Evolutionary conservation across 352 stramenopile species (phyloP), one percentile per base, ranked within the genome.

Genomic region (Phytopythium ostracodes): DNA sequence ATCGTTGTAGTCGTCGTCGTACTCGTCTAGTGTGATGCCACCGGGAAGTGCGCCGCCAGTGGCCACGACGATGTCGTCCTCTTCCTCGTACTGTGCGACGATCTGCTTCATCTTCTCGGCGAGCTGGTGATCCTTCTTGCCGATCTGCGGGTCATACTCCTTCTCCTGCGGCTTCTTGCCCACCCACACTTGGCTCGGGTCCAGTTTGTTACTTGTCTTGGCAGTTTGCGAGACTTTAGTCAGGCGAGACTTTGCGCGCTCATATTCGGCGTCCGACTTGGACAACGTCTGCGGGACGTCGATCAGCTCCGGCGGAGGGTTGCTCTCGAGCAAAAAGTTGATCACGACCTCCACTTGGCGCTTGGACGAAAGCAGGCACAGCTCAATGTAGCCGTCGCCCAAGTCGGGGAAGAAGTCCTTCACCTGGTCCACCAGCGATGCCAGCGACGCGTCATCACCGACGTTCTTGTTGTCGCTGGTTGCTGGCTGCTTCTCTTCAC

Each of bases 1-100:
- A 60, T 94, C 86, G 60, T 91, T 92, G 71, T 92, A 94, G 59
- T 94, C 86, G 64, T 93, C 86, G 57, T 94, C 76, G 56, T 88
- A 90, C 64, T 90, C 81, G 49, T 88, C 75, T 14, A 81, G 44
- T 24, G 67, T 68, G 11, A 62, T 20, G 8, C 27, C 57, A 59
- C 31, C 68, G 11, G 57, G 56, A 20, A 60, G 11, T 20, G 33
- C n/a, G 4, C 35, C n/a, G 4, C 35, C 62, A n/a, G 31, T 35
- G n/a, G n/a, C n/a, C 53, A 33, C 35, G 43, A 70, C 40, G 25
- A 75, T 64, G 15, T 80, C 65, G 11, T 85, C 71, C 50, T 87
- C 73, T 33, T 81, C 65, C 12, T 84, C 79, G 43, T 87, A 86
- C 62, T 75, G 76, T 24, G 63, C 56, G 20, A 77, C 71, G 31